Evolutionary conservation across 257 asterid species (phyloP).

Genomic region (Hygrophila difformis): DNA sequence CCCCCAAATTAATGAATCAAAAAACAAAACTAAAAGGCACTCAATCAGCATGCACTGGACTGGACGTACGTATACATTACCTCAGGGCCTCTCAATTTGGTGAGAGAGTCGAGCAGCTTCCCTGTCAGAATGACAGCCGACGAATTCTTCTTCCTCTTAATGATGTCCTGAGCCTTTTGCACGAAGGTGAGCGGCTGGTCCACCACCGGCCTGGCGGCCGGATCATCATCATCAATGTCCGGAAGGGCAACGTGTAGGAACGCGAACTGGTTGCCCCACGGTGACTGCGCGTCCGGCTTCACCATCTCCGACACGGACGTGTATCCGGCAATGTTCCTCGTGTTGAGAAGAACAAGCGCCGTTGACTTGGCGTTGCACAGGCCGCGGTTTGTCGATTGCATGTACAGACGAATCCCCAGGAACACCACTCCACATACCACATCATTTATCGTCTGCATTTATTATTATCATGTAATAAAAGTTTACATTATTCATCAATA

Average conservation of each 20-base stretch:
- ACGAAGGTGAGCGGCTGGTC: conserved; percentile 36
- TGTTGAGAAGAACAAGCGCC: conserved; percentile 69
- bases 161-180: conserved; percentile 31
- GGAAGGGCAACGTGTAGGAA: conserved; percentile 69
- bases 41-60: too few relatives aligned
- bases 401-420: conserved; percentile 58
- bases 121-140: conserved; percentile 54
- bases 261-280: conserved; percentile 88
- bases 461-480: too few relatives aligned
- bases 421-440: conserved; percentile 66
- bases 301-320: conserved; percentile 67
- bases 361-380: conserved; percentile 35
- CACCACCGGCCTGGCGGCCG: too few relatives aligned
- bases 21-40: too few relatives aligned
- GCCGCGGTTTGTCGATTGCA: conserved; percentile 34
- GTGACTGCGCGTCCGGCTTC: conserved; percentile 34
- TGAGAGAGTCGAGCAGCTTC: conserved; percentile 35
- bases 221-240: background rate
- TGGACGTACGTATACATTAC: too few relatives aligned
- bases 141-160: conserved; percentile 46
- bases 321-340: conserved; percentile 62
- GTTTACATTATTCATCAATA: too few relatives aligned
- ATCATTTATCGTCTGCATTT: conserved; percentile 65
- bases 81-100: conserved; percentile 62
- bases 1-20: too few relatives aligned